Conservation (phyloP, 2,329 filamentous ascomycete species). For the Podosphaera leucotricha region DNA sequence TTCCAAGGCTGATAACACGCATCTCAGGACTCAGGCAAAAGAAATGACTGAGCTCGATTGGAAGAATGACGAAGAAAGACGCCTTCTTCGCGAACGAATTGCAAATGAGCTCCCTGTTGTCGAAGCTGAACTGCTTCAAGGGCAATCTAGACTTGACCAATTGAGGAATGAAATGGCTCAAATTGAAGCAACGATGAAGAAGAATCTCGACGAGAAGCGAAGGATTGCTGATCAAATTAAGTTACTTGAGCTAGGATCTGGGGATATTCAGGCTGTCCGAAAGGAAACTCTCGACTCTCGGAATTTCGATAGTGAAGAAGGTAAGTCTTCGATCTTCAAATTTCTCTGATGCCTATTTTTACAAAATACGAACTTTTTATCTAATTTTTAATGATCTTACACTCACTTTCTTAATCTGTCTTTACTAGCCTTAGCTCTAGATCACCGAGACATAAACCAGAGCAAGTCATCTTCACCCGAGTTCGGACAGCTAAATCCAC, state of each 20-base stretch:
- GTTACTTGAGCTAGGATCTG: slow-evolving; percentile 15
- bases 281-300: slow-evolving; percentile 13
- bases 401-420: slow-evolving; percentile 8
- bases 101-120: slow-evolving; percentile 13
- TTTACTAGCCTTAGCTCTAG: not conserved
- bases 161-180: slow-evolving; percentile 14
- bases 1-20: not conserved
- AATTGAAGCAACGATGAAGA: slow-evolving; percentile 13
- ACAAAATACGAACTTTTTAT: not conserved
- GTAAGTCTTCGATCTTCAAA: slow-evolving; percentile 7
- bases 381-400: not conserved
- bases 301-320: not conserved
- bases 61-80: slow-evolving; percentile 12
- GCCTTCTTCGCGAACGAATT: slow-evolving; percentile 14
- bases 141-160: slow-evolving; percentile 11
- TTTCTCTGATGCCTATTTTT: not conserved
- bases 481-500: not conserved
- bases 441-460: not conserved
- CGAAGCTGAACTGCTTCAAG: slow-evolving; percentile 15
- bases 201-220: slow-evolving; percentile 15
- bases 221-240: slow-evolving; percentile 16
- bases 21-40: not conserved
- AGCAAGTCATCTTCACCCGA: not conserved
- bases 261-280: slow-evolving; percentile 15
- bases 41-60: not conserved